These are phyloP conservation scores for Suhomyces prunicola DNA, from an alignment of 805 yeast genomes.

Conservation along the genomic window DNA sequence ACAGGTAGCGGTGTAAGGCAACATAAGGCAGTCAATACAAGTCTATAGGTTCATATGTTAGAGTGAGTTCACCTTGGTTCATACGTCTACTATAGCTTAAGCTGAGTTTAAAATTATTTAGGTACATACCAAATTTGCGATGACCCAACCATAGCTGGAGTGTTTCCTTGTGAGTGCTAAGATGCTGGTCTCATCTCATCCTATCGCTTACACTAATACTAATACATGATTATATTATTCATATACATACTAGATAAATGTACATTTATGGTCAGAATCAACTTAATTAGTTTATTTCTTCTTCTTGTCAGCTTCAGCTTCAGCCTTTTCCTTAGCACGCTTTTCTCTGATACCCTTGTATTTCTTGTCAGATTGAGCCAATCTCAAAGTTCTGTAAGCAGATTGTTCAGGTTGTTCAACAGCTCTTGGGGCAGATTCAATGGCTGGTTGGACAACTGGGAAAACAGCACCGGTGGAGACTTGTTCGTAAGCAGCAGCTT, in stretches of 20 bases:
- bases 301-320: conserved; percentile 97
- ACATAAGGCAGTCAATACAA: too few species aligned
- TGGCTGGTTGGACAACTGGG: conserved; percentile 83
- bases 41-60: background rate
- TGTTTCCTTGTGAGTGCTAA: background rate
- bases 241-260: conserved; percentile 7
- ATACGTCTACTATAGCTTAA: too few species aligned
- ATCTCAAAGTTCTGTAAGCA: conserved; percentile 94
- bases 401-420: conserved; percentile 66
- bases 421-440: conserved; percentile 82
- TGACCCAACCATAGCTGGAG: background rate
- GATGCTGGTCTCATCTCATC: background rate
- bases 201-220: background rate
- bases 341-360: conserved; percentile 95
- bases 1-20: background rate
- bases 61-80: too few species aligned
- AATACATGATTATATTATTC: conserved; percentile 5
- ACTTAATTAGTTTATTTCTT: conserved; percentile 65
- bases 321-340: conserved; percentile 96
- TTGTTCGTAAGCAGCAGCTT: conserved; percentile 62
- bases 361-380: conserved; percentile 92
- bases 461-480: conserved; percentile 74
- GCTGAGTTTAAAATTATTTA: background rate
- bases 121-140: background rate
- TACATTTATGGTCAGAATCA: conserved; percentile 5